Conservation (phyloP, 2,329 filamentous ascomycete genomes). For the Leptographium radiaticola region DNA sequence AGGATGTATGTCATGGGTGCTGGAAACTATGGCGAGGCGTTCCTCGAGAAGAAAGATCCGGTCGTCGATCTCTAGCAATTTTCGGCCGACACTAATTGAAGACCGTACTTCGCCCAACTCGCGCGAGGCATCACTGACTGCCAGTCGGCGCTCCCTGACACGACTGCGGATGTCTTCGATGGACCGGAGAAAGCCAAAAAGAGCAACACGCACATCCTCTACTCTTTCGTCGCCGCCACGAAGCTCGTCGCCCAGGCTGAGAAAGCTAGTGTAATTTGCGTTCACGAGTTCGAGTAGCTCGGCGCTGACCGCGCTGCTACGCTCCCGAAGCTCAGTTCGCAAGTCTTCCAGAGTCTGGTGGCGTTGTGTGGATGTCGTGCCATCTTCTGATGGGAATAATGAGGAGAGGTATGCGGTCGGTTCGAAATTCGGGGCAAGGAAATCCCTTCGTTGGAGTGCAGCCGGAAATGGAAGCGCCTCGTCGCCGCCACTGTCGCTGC, state of each 20-base stretch:
- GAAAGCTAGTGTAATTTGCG: slow-evolving; percentile 82
- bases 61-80: slow-evolving; percentile 55
- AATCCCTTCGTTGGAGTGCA: slow-evolving; percentile 71
- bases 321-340: slow-evolving; percentile 68
- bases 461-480: slow-evolving; percentile 75
- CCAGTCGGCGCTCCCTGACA: slow-evolving; percentile 49
- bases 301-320: slow-evolving; percentile 65
- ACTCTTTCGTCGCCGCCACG: slow-evolving; percentile 83
- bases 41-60: slow-evolving; percentile 50
- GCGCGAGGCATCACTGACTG: slow-evolving; percentile 48
- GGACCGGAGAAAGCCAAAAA: slow-evolving; percentile 75
- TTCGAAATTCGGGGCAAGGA: slow-evolving; percentile 65
- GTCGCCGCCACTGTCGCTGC: slow-evolving; percentile 43
- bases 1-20: neutral
- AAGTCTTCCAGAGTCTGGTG: slow-evolving; percentile 96
- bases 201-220: slow-evolving; percentile 75
- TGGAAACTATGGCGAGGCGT: slow-evolving; percentile 39
- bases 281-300: slow-evolving; percentile 94
- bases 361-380: slow-evolving; percentile 48
- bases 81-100: slow-evolving; percentile 47
- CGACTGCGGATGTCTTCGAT: slow-evolving; percentile 58
- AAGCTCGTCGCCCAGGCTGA: slow-evolving; percentile 69
- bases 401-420: slow-evolving; percentile 63
- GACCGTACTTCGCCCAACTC: slow-evolving; percentile 53
- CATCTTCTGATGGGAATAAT: slow-evolving; percentile 17